Base-by-base conservation (phyloP, 495 filamentous ascomycete species). In the Penicillium nucicola region DNA sequence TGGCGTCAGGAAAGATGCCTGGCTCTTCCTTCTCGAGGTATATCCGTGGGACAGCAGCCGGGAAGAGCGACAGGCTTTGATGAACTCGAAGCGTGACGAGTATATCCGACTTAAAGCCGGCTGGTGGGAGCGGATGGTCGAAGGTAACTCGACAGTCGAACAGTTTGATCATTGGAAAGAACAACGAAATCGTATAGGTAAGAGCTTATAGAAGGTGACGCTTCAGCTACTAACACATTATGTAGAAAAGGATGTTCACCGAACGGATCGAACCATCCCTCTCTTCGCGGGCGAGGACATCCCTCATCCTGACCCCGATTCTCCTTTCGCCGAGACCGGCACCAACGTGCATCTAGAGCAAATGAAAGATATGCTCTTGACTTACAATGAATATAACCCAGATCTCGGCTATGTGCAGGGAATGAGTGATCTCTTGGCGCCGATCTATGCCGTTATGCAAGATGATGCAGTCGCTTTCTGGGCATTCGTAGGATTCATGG, bases 311-410 rank as follows among this genome's bases (percentile, higher is more conserved):
- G 93, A 98, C 58, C 95, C 95, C 0, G 89, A 96, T 57, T 97
- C 95, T 0, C 92, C 93, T 1, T 98, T 97, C 62, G 89, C 90
- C 17, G 84, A 87, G 40, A 78, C 80, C 12, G 93, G 93, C 44
- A 98, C 93, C 20, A 98, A 98, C 56, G 92, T 97, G 28, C 93
- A 98, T 68, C 79, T 98, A 52, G 93, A 98, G 61, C 93, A 98
- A 66, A 85, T 97, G 82, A 98, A 98, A 69, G 93, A 98, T 60
- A 96, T 98, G 90, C 85, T 98, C 4, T 74, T 98, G 11, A 97
- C 93, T 0, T 98, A 98, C 65, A 97, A 97, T 64, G 95, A 98
- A 62, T 93, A 91, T 63, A 97, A 97, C 73, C 85, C 80, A 25
- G 87, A 90, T 36, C 76, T 97, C 1, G 93, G 93, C 23, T 98